Evolutionary conservation across 345 rosid genomes (phyloP).

Genomic region (Eucalyptus guilfoylei): DNA sequence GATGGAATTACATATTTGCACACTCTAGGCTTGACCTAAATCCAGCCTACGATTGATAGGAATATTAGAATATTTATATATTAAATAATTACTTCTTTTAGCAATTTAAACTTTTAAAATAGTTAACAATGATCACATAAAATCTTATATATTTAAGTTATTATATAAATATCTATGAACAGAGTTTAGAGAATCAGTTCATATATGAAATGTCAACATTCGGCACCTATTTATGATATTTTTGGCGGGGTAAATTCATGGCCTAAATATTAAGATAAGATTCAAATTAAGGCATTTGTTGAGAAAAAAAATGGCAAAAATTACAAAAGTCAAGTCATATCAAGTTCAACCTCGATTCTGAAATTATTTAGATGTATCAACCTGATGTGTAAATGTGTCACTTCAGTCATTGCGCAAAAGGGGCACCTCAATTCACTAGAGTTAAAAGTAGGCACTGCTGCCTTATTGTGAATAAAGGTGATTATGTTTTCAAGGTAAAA

Average conservation of each 20-base stretch:
- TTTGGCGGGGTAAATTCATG: neutral
- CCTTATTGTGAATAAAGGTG: neutral
- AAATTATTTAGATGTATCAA: accelerated
- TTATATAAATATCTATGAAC: neutral
- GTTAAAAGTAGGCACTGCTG: neutral
- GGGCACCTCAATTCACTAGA: neutral
- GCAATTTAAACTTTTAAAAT: neutral
- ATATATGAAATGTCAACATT: neutral
- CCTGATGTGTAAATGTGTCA: neutral
- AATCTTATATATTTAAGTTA: accelerated
- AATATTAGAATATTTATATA: neutral
- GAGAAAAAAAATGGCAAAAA: neutral
- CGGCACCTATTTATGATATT: neutral
- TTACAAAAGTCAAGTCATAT: neutral
- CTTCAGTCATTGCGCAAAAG: neutral
- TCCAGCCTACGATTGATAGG: accelerated
- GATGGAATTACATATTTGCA: neutral
- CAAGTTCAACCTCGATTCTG: neutral
- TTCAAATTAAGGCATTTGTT: neutral
- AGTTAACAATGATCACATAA: neutral
- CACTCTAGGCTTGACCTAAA: neutral
- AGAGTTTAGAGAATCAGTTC: neutral
- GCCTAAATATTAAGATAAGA: neutral
- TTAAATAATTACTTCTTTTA: neutral
- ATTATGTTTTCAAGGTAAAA: neutral